These are phyloP conservation scores for Alternaria consortialis DNA, from an alignment of 2,329 filamentous ascomycete species.

Conservation along the genomic window DNA sequence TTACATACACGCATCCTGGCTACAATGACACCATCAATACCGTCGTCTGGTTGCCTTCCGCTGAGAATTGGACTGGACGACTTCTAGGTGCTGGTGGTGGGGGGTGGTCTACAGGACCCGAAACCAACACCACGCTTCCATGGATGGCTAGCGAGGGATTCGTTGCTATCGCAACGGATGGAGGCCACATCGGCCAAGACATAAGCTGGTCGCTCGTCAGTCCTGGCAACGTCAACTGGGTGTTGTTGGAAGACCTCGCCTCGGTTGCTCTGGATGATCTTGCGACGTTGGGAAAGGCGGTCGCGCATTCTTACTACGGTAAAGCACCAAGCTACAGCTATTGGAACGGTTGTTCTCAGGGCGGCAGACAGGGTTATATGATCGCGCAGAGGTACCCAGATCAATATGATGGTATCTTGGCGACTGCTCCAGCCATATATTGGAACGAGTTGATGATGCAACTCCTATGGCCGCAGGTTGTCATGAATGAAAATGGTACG, in stretches of 20 bases:
- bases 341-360: conserved; percentile 39
- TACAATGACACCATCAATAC: conserved; percentile 30
- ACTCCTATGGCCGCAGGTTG: conserved; percentile 32
- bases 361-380: conserved; percentile 38
- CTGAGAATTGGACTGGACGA: conserved; percentile 31
- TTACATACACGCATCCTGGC: conserved; percentile 42
- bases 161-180: conserved; percentile 33
- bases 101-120: conserved; percentile 27
- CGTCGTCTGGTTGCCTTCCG: conserved; percentile 29
- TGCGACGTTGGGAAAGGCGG: conserved; percentile 38
- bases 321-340: conserved; percentile 40
- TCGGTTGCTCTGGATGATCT: conserved; percentile 44
- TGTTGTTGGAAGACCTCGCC: conserved; percentile 44
- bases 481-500: conserved; percentile 37
- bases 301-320: conserved; percentile 41
- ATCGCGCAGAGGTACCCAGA: conserved; percentile 43
- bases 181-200: conserved; percentile 22
- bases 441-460: conserved; percentile 26
- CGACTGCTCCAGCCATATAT: conserved; percentile 39
- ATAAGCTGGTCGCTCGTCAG: conserved; percentile 18
- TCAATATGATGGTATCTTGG: conserved; percentile 42
- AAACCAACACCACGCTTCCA: conserved; percentile 16
- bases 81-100: conserved; percentile 35
- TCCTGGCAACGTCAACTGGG: conserved; percentile 32
- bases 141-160: conserved; percentile 33